Percentiles rank a stretch among this genome's conserved stretches.
Evolutionary conservation across 331 rosid species (phyloP).

Genomic region (Rhamnella rubrinervis): DNA sequence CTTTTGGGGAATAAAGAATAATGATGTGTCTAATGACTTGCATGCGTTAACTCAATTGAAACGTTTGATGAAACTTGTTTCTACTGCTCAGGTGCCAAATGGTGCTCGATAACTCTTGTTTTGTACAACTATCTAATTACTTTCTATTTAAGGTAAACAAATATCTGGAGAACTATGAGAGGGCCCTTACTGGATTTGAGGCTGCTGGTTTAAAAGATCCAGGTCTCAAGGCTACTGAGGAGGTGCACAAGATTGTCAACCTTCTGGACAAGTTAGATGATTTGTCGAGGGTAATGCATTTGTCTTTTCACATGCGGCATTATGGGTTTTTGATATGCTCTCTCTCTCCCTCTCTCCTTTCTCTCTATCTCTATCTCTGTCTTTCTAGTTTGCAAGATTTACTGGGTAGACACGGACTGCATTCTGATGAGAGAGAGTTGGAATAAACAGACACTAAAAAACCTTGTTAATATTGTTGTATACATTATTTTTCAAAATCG

Average conservation of each 20-base stretch:
- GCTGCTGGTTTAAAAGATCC: conserved; percentile 93
- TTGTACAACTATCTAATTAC: background rate
- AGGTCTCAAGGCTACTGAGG: conserved; percentile 70
- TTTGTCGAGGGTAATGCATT: conserved; percentile 60
- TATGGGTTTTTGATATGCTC: background rate
- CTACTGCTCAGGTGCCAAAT: background rate
- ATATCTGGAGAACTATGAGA: conserved; percentile 87
- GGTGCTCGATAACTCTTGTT: conserved; percentile 5
- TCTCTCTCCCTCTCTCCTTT: background rate
- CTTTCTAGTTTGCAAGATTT: background rate
- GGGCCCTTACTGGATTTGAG: conserved; percentile 95
- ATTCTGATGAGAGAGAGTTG: too few relatives aligned
- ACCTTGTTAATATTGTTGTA: too few relatives aligned
- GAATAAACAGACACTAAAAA: too few relatives aligned
- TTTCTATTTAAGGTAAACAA: conserved; percentile 55
- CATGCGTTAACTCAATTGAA: conserved; percentile 2
- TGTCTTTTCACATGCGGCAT: conserved; percentile 15
- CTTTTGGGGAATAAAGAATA: background rate
- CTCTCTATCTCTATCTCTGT: background rate
- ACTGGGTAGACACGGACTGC: background rate
- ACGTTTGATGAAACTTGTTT: background rate
- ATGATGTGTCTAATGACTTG: background rate
- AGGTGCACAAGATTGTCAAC: conserved; percentile 75
- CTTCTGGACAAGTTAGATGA: conserved; percentile 81
- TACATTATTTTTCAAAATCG: too few relatives aligned